These are phyloP conservation scores for Phytophthora quininea DNA, from an alignment of 352 stramenopile species.

Conservation along the genomic window DNA sequence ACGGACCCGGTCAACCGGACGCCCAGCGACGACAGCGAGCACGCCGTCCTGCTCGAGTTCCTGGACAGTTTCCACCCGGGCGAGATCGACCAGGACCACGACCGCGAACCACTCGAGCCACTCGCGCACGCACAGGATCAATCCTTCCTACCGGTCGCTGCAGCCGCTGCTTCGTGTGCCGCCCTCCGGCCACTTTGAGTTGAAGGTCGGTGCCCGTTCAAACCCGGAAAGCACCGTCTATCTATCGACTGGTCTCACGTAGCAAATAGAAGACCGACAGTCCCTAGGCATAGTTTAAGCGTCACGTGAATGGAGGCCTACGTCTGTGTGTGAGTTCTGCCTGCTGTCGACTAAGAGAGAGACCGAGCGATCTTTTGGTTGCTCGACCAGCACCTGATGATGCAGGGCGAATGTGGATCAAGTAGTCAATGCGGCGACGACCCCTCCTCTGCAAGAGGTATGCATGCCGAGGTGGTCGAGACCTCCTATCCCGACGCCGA, in stretches of 20 bases:
- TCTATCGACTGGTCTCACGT: background rate
- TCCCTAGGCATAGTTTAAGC: no score
- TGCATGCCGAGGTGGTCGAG: no score
- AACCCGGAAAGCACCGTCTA: no score
- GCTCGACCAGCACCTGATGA: no score
- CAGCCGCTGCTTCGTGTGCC: background rate
- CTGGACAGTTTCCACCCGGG: conserved; percentile 28
- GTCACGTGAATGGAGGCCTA: background rate
- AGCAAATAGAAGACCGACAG: background rate
- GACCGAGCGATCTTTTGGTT: no score
- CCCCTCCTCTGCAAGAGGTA: no score
- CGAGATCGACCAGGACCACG: conserved; percentile 30
- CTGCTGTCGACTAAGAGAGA: no score
- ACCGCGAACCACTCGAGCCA: conserved; percentile 20
- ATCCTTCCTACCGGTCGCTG: conserved; percentile 11
- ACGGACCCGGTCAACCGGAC: background rate
- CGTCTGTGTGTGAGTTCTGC: no score
- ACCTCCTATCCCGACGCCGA: background rate
- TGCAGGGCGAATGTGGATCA: background rate
- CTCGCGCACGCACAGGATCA: conserved; percentile 13
- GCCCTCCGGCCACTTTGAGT: background rate
- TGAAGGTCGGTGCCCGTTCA: no score
- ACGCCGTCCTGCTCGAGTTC: conserved; percentile 28
- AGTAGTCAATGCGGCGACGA: background rate
- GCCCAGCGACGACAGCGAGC: conserved; percentile 13